phyloP scores from a whole-genome alignment of 345 rosid genomes.

The Citrus cavaleriei region DNA sequence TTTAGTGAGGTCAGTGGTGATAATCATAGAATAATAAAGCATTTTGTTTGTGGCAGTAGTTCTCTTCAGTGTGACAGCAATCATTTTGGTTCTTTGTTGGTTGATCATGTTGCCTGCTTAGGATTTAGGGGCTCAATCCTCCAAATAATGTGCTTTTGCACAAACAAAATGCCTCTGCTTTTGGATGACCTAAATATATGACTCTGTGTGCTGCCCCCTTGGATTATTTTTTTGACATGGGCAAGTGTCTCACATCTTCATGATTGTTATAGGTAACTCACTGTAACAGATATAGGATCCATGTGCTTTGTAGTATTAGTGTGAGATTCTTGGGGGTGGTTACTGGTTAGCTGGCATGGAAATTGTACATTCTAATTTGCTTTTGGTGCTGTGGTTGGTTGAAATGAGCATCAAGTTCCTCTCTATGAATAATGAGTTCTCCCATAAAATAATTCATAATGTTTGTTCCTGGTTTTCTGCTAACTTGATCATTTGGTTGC shows the following conservation, averaged over 20 bases:
- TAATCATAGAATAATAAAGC: not conserved
- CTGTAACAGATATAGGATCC: not conserved
- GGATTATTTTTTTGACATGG: not conserved
- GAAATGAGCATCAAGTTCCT: not conserved
- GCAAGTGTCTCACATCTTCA: not conserved
- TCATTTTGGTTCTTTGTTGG: not conserved
- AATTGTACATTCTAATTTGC: not conserved
- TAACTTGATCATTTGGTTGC: not conserved
- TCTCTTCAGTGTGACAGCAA: not conserved
- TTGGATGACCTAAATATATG: not conserved
- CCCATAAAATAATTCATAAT: not conserved
- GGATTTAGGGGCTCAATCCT: not conserved
- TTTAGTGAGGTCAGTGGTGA: not conserved
- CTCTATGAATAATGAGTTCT: not conserved
- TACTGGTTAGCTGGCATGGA: not conserved
- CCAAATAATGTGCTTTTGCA: not conserved
- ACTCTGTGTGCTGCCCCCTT: not conserved
- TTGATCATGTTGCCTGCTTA: not conserved
- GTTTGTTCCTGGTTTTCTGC: not conserved
- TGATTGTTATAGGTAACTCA: not conserved
- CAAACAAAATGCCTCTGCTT: not conserved
- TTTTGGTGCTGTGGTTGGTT: not conserved
- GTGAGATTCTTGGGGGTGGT: not conserved
- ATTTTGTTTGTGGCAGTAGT: not conserved
- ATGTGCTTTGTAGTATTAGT: not conserved